Conservation (phyloP, 2,329 filamentous ascomycete species). For the Cryphonectria nitschkei region DNA sequence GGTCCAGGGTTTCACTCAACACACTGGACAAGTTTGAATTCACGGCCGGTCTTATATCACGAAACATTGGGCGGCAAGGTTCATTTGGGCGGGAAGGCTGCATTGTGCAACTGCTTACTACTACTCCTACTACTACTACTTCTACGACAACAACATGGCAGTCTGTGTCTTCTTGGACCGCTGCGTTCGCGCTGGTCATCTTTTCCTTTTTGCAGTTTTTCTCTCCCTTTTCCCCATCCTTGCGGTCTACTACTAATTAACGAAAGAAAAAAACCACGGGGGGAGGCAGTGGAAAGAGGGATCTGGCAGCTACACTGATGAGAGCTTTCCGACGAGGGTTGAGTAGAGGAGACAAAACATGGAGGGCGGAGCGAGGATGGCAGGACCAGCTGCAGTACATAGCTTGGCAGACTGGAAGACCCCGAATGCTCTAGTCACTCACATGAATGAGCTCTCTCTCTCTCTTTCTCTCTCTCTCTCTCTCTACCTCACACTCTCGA, state of each 20-base stretch:
- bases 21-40: slow-evolving; percentile 1
- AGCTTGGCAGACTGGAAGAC: background rate
- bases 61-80: background rate
- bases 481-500: background rate
- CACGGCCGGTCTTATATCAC: slow-evolving; percentile 1
- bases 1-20: background rate
- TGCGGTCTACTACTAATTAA: background rate
- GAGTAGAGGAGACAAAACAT: background rate
- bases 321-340: background rate
- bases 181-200: background rate
- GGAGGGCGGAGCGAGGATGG: background rate
- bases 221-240: fast-evolving
- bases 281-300: background rate
- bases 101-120: background rate
- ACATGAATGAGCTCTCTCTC: background rate
- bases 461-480: background rate
- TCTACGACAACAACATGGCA: background rate
- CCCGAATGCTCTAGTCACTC: background rate
- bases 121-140: too few species aligned
- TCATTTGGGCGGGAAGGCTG: background rate
- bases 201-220: background rate
- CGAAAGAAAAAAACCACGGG: background rate
- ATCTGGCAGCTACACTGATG: background rate
- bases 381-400: background rate
- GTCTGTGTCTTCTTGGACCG: background rate